Percentiles rank a stretch among this genome's conserved stretches.
Evolutionary conservation across 257 asterid species (phyloP).

Genomic region (Solanum gracilifrons): DNA sequence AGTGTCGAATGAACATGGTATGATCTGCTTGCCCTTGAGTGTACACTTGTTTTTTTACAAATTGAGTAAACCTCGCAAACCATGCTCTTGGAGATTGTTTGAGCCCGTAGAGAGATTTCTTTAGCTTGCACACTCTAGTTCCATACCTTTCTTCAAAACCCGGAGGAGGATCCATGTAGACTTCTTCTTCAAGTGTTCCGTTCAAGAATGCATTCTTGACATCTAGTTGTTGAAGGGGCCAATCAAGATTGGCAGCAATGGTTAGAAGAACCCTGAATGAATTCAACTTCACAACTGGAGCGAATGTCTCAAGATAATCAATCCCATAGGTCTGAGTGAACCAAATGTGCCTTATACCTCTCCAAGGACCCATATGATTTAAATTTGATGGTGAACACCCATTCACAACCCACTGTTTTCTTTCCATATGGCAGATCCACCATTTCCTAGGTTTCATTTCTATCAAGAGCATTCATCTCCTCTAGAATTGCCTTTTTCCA

Average conservation of each 20-base stretch:
- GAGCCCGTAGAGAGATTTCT: background rate
- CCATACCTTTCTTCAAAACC: background rate
- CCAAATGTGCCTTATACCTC: background rate
- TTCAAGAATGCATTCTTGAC: background rate
- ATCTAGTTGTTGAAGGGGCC: background rate
- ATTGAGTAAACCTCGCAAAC: background rate
- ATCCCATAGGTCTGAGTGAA: background rate
- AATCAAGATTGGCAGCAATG: background rate
- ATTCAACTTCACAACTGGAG: background rate
- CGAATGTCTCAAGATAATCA: background rate
- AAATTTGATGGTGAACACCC: background rate
- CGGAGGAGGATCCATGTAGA: background rate
- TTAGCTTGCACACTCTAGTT: background rate
- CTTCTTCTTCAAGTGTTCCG: background rate
- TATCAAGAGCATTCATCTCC: background rate
- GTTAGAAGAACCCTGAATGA: background rate
- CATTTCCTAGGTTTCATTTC: background rate
- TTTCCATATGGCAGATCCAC: background rate
- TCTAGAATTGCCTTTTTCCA: background rate
- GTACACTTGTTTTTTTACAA: too few species aligned
- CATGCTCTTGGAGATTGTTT: background rate
- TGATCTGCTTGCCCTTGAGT: too few species aligned
- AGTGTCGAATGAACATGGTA: too few species aligned
- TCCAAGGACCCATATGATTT: background rate
- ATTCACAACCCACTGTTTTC: background rate